Base-by-base conservation (phyloP, 208 protist species). In the Leishmania tropica region DNA sequence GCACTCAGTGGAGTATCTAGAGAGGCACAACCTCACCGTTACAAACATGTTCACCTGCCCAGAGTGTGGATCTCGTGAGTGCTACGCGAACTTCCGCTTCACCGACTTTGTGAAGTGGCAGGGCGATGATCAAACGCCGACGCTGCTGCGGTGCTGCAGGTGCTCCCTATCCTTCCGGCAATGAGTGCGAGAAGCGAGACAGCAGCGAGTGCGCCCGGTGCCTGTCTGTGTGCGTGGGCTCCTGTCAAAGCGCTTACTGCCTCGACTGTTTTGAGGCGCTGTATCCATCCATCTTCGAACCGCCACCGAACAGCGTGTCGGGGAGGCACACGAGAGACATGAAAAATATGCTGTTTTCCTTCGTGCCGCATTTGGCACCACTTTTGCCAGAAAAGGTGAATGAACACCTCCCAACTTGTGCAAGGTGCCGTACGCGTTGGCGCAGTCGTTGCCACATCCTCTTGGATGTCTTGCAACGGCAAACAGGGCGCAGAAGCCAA, bases 31-130 rank as follows among this genome's bases (percentile, higher is more conserved):
- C 37, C 68, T 72, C 64, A 82, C 80, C 42, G 80, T 92, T 5
- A 95, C 91, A 0, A 72, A 85, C 47, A 81, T 95, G 47, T 95
- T 83, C 80, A 87, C 81, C 7, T 95, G 92, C 73, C 88, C 92
- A 0, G 65, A 74, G 2, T 95, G 92, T 82, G 88, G 87, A 4
- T 81, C 79, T 48, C 80, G 76, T 15, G 72, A 90, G 75, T 95
- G 92, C 83, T 89, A 83, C 70, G 85, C 90, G 17, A 90, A 92
- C 77, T 89, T 91, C 67, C 85, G 89, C 37, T 85, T 80, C 42
- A 87, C 89, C 6, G 88, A 90, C 71, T 91, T 91, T 72, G 89
- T 93, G 71, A 95, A 95, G 78, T 95, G 92, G 90, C 84, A 90
- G 68, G 92, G 89, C 53, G 88, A 92, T 53, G 89, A 95, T 81